Conservation (phyloP, 2,329 filamentous ascomycete species). For the Calonectria crousiana region DNA sequence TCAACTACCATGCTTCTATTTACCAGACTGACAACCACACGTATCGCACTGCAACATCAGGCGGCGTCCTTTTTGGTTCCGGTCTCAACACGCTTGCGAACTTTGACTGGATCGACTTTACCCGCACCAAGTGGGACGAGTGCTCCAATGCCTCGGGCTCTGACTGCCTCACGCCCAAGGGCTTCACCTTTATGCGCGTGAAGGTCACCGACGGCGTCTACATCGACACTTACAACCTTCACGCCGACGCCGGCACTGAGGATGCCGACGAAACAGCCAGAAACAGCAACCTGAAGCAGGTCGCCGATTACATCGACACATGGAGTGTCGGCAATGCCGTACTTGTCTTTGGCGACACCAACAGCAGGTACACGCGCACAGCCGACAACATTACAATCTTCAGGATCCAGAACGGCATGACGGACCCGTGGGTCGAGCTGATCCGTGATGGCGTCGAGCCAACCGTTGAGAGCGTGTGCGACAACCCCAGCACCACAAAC, state of each 20-base stretch:
- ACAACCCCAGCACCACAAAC: constrained; percentile 61
- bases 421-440: constrained; percentile 71
- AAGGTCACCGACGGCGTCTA: constrained; percentile 63
- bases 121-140: constrained; percentile 68
- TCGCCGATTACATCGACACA: constrained; percentile 67
- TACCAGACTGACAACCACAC: constrained; percentile 71
- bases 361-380: constrained; percentile 69
- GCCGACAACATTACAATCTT: constrained; percentile 61
- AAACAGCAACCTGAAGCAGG: constrained; percentile 69
- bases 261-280: constrained; percentile 66
- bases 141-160: constrained; percentile 67
- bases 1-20: constrained; percentile 75
- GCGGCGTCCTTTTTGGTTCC: constrained; percentile 72
- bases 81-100: constrained; percentile 75
- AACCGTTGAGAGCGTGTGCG: constrained; percentile 2
- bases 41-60: constrained; percentile 72
- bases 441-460: constrained; percentile 61
- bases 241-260: constrained; percentile 70
- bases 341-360: constrained; percentile 74
- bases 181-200: constrained; percentile 75
- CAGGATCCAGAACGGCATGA: constrained; percentile 62
- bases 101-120: constrained; percentile 65
- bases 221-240: constrained; percentile 75
- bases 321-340: constrained; percentile 72
- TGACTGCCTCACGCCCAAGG: constrained; percentile 78